Base-by-base conservation (phyloP, 2,329 filamentous ascomycete genomes). In the Thelonectria blattea region DNA sequence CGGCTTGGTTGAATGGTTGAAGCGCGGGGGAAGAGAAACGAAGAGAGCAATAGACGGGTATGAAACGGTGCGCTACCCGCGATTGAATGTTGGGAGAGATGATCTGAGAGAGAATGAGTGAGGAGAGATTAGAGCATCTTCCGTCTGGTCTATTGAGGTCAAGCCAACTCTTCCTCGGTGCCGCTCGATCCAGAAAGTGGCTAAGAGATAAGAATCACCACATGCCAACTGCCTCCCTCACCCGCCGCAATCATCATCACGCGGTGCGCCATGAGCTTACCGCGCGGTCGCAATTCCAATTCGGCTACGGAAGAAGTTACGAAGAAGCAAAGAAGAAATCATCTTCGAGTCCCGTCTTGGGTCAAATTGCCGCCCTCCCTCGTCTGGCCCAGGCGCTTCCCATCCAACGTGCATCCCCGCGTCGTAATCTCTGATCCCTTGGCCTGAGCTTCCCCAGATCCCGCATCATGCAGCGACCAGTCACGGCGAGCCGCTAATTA, bases 1-100 rank as follows among this genome's bases (percentile, higher is more conserved):
- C 22, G 22, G 5, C 7, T 24, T 24, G 18, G 22, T 43, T 43
- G 20, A 27, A 18, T 14, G 18, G 45, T 24, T 24, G 14, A 48
- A 46, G 48, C 42, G 45, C 34, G 30, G 41, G 32, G 53, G 42
- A 22, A 41, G 7, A 32, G 45, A n/a, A n/a, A n/a, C n/a, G n/a
- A n/a, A 22, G 20, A 11, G 22, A 45, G 22, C 12, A 45, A 12
- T 10, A 34, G 5, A 48, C 39, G 43, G 45, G 15, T 37, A 11
- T 17, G 5, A 12, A 54, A 59, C 50, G 56, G 56, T 54, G 43
- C 56, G 56, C 56, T 50, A 59, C 56, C 56, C 57, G 57, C 57
- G 41, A 39, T 55, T n/a, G n/a, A 34, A 32, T 11, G 12, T n/a
- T 47, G 22, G 45, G 11, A 6, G 2, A 8, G 37, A 41, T 17